Evolutionary conservation across 2,329 filamentous ascomycete genomes (phyloP).

Genomic region (Exophiala phaeomuriformis): DNA sequence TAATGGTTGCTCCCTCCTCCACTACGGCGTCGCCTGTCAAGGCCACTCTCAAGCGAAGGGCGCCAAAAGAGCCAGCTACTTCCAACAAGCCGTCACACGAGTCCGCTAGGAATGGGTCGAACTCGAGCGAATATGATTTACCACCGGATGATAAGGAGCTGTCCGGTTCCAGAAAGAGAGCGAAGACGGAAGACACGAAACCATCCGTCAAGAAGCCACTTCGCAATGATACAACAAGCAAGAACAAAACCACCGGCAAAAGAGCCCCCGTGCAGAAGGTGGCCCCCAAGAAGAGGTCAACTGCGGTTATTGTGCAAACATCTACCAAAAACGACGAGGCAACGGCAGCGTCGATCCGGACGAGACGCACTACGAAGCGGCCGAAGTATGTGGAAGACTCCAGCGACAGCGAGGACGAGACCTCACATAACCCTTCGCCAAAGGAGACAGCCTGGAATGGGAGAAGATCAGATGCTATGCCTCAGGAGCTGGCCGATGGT

Average conservation of each 20-base stretch:
- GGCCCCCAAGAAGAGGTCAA: not conserved
- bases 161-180: slow-evolving; percentile 4
- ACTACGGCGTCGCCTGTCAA: not conserved
- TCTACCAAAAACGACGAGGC: not conserved
- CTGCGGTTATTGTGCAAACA: not conserved
- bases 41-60: slow-evolving; percentile 11
- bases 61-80: not conserved
- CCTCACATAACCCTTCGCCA: not conserved
- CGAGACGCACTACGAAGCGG: slow-evolving; percentile 9
- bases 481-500: slow-evolving; percentile 3
- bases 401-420: slow-evolving; percentile 1
- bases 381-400: slow-evolving; percentile 13
- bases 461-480: not conserved
- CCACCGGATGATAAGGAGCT: slow-evolving; percentile 6
- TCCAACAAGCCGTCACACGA: not conserved
- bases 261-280: not conserved
- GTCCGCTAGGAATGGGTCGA: not conserved
- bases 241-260: not conserved
- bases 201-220: not conserved
- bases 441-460: too few species aligned
- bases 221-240: not conserved
- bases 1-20: not conserved
- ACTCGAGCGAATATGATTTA: slow-evolving; percentile 11
- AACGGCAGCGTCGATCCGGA: slow-evolving; percentile 10
- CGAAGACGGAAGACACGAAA: slow-evolving; percentile 7